These are phyloP conservation scores for Metarhizium guizhouense DNA, from an alignment of 2,329 filamentous ascomycete genomes.

Conservation along the genomic window DNA sequence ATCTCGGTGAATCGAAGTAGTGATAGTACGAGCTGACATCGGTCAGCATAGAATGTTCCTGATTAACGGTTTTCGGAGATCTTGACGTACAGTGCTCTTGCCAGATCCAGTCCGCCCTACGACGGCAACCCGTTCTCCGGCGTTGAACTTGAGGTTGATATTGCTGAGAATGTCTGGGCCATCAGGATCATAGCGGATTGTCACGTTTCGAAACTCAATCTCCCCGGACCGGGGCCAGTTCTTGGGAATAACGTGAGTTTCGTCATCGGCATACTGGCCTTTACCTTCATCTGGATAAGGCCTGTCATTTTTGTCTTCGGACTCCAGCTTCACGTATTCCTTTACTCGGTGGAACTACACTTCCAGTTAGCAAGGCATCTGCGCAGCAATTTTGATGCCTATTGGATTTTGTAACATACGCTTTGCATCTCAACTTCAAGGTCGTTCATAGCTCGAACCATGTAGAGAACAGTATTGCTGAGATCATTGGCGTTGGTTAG, in stretches of 20 bases:
- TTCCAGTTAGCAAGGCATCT: conserved; percentile 1
- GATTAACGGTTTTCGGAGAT: not conserved
- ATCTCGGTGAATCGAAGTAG: conserved; percentile 45
- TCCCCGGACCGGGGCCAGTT: conserved; percentile 37
- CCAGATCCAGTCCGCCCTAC: conserved; percentile 76
- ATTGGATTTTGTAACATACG: conserved; percentile 23
- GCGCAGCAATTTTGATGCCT: no score
- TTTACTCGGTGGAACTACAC: conserved; percentile 38
- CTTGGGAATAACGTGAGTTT: conserved; percentile 27
- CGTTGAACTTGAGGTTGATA: conserved; percentile 42
- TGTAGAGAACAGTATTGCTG: conserved; percentile 39
- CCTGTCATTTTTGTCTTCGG: conserved; percentile 34
- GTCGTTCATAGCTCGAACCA: conserved; percentile 47
- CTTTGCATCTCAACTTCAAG: conserved; percentile 49
- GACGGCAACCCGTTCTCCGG: conserved; percentile 68
- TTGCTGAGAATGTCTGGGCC: conserved; percentile 40
- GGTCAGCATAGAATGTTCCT: not conserved
- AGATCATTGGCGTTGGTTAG: conserved; percentile 46
- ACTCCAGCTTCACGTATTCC: conserved; percentile 37
- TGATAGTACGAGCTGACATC: conserved; percentile 37
- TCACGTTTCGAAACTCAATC: conserved; percentile 42
- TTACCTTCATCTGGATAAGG: conserved; percentile 28
- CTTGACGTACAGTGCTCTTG: conserved; percentile 61
- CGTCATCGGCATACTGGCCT: conserved; percentile 31
- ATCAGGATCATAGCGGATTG: conserved; percentile 37